Percentiles rank a stretch among this genome's conserved stretches.
These are phyloP conservation scores for Lindgomyces ingoldianus DNA, from an alignment of 495 filamentous ascomycete species.

Conservation along the genomic window DNA sequence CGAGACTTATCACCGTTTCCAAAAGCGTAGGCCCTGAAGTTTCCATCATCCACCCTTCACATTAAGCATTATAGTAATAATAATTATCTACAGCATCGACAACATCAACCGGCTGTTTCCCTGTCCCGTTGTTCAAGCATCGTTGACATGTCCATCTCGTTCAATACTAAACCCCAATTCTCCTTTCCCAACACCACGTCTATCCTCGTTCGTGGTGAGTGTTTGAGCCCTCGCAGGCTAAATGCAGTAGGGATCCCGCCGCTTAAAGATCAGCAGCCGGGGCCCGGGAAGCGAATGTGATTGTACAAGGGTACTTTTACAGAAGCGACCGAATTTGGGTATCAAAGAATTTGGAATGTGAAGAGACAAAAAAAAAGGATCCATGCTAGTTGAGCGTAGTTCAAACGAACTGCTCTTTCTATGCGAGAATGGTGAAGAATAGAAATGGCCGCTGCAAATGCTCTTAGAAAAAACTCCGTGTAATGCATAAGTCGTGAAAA, in stretches of 20 bases:
- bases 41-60: conserved; percentile 8
- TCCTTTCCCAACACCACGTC: not conserved
- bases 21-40: not conserved
- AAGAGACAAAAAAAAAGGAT: conserved; percentile 1
- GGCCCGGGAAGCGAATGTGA: conserved; percentile 14
- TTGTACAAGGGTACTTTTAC: conserved; percentile 15
- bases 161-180: not conserved
- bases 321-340: conserved; percentile 28
- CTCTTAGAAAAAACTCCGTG: conserved; percentile 6
- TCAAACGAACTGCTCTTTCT: not conserved
- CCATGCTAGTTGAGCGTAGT: not conserved
- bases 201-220: not conserved
- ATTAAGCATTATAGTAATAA: conserved; percentile 32
- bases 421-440: conserved; percentile 3
- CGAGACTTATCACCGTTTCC: too few species aligned
- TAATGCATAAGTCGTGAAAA: conserved; percentile 31
- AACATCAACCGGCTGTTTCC: not conserved
- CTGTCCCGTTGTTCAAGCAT: not conserved
- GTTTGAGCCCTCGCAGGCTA: not conserved
- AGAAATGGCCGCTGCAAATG: conserved; percentile 7
- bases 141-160: not conserved
- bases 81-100: conserved; percentile 18
- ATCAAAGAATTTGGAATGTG: conserved; percentile 5
- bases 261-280: conserved; percentile 1
- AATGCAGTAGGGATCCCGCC: not conserved